These are phyloP conservation scores for Sambucus nigra DNA, from an alignment of 129 eudicot species.

Conservation along the genomic window DNA sequence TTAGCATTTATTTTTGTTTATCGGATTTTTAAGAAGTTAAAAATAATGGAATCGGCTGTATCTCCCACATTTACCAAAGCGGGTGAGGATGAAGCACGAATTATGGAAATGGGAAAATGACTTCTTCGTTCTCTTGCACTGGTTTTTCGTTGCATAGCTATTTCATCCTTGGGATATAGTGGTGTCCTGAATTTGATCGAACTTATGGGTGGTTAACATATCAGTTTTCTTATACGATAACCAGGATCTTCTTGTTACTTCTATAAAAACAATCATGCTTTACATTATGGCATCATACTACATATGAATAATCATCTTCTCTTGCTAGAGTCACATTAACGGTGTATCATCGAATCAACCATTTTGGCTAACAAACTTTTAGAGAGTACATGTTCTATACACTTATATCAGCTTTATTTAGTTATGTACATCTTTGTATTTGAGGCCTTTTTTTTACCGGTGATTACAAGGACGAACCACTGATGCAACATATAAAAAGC, in stretches of 20 bases:
- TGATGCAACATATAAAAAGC: too few relatives aligned
- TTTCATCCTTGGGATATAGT: slow-evolving; percentile 82
- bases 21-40: slow-evolving; percentile 82
- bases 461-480: too few relatives aligned
- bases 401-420: not conserved
- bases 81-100: slow-evolving; percentile 84
- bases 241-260: slow-evolving; percentile 79
- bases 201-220: slow-evolving; percentile 37
- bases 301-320: slow-evolving; percentile 31
- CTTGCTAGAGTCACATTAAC: slow-evolving; percentile 3
- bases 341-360: not conserved
- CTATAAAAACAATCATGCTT: slow-evolving; percentile 41
- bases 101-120: slow-evolving; percentile 83
- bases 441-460: too few relatives aligned
- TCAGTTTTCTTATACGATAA: slow-evolving; percentile 66
- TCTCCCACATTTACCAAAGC: slow-evolving; percentile 63
- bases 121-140: slow-evolving; percentile 74
- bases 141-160: slow-evolving; percentile 67
- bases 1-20: slow-evolving; percentile 59
- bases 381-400: slow-evolving; percentile 2
- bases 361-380: not conserved
- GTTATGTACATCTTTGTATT: too few relatives aligned
- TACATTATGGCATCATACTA: slow-evolving; percentile 62
- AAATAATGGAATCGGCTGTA: slow-evolving; percentile 55
- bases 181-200: slow-evolving; percentile 60